These are phyloP conservation scores for Hepatocystis sp. DNA, from an alignment of 169 alveolate genomes.

Conservation along the genomic window DNA sequence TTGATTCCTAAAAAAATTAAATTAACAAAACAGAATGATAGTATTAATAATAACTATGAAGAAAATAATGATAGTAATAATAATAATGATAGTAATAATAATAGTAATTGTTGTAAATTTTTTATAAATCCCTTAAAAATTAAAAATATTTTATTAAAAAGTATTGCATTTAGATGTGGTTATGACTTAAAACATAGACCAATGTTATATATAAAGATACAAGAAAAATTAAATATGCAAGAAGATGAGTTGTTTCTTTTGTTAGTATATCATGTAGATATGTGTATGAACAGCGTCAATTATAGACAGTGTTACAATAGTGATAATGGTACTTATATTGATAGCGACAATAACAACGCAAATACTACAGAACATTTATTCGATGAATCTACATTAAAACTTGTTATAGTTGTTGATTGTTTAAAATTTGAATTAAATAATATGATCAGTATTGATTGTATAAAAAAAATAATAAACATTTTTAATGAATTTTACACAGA, in stretches of 20 bases:
- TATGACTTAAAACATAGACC: conserved; percentile 37
- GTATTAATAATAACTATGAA: not conserved
- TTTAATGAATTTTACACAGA: conserved; percentile 69
- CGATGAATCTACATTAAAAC: conserved; percentile 32
- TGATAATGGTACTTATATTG: not conserved
- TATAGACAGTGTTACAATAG: conserved; percentile 13
- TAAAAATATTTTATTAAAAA: conserved; percentile 24
- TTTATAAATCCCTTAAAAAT: conserved; percentile 30
- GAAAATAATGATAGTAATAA: not conserved
- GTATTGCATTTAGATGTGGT: conserved; percentile 51
- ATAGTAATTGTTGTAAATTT: conserved; percentile 1
- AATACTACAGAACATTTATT: not conserved
- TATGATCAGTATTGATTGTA: conserved; percentile 62
- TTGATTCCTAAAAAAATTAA: too few relatives aligned
- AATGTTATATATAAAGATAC: conserved; percentile 39
- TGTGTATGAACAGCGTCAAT: conserved; percentile 60
- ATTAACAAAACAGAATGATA: not conserved
- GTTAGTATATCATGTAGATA: conserved; percentile 65
- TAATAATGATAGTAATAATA: not conserved
- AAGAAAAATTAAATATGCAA: conserved; percentile 53
- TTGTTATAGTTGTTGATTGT: conserved; percentile 57
- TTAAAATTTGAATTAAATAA: conserved; percentile 58
- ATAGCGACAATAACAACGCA: not conserved
- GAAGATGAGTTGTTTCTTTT: conserved; percentile 39
- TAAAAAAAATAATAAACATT: conserved; percentile 53